phyloP scores from a whole-genome alignment of 1,284 basidiomycete species.

The Exobasidium rhododendri region DNA sequence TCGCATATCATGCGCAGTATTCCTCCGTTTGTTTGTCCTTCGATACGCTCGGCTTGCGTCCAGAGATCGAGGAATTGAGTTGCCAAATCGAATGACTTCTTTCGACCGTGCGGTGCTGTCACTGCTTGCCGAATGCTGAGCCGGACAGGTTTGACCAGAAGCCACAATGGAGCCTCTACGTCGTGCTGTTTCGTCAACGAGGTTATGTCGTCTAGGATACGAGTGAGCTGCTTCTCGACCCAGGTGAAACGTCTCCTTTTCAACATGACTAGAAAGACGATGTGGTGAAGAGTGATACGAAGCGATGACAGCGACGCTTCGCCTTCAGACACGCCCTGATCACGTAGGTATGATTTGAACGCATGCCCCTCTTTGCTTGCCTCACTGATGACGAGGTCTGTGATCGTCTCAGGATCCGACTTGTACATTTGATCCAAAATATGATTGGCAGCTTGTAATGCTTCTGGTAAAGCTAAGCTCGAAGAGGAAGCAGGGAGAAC shows the following conservation, averaged over 20 bases:
- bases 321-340: not conserved
- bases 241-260: not conserved
- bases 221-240: not conserved
- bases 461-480: not conserved
- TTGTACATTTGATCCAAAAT: not conserved
- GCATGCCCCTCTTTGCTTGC: not conserved
- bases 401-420: not conserved
- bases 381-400: not conserved
- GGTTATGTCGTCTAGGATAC: not conserved
- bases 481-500: not conserved
- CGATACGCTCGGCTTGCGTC: not conserved
- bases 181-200: not conserved
- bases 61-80: not conserved
- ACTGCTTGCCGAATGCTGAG: not conserved
- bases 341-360: not conserved
- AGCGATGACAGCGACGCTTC: not conserved
- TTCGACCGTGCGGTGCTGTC: not conserved
- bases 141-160: not conserved
- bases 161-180: not conserved
- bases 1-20: not conserved
- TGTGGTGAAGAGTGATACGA: not conserved
- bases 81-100: not conserved
- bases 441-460: not conserved
- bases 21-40: not conserved
- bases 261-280: not conserved